Percentiles rank a stretch among this genome's conserved stretches.
Conservation (phyloP, 495 filamentous ascomycete genomes). For the Trichoderma parareesei region DNA sequence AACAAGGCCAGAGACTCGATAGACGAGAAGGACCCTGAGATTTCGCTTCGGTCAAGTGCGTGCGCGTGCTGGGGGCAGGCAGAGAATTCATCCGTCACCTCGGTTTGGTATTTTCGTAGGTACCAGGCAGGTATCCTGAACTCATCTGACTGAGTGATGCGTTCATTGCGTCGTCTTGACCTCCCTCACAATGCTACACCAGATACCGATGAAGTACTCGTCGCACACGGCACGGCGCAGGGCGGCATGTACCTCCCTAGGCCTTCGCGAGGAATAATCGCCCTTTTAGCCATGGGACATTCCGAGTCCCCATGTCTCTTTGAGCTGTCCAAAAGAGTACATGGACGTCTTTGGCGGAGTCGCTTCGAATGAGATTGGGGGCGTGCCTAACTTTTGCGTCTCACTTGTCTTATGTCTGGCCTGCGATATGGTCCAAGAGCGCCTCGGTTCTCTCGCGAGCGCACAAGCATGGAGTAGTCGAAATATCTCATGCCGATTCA, state of each 20-base stretch:
- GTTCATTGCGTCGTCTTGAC: background rate
- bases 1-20: constrained; percentile 3
- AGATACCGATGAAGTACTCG: background rate
- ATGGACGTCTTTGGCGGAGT: too few species aligned
- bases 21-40: constrained; percentile 8
- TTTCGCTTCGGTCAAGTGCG: background rate
- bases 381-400: too few species aligned
- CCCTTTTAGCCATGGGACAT: too few species aligned
- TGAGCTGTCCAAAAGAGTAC: too few species aligned
- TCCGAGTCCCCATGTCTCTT: too few species aligned
- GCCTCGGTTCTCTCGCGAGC: too few species aligned
- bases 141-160: background rate
- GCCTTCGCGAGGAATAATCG: too few species aligned
- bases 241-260: background rate
- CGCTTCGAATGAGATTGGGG: too few species aligned
- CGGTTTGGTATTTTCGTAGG: background rate
- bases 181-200: background rate
- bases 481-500: background rate
- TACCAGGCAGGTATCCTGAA: background rate
- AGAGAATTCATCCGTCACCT: background rate
- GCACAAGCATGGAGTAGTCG: background rate
- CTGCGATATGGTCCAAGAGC: too few species aligned
- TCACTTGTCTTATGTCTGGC: too few species aligned
- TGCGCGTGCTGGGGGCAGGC: background rate
- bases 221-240: background rate